Evolutionary conservation across 1,139 yeast genomes (phyloP).

Genomic region (Hemisphaericaspora xylofermentans): DNA sequence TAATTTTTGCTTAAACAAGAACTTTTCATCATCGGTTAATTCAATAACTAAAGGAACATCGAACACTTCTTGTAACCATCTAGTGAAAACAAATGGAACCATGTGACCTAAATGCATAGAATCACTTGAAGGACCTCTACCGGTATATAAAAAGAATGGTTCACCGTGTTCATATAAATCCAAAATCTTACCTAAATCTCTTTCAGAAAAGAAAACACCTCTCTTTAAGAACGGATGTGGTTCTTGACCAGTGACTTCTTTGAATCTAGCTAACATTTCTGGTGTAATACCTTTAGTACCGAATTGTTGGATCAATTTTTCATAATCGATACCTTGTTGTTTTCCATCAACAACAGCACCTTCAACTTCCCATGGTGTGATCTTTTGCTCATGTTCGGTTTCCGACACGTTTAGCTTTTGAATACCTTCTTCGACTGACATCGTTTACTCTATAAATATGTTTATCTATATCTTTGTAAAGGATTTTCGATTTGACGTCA

Average conservation of each 20-base stretch:
- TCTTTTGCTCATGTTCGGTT: constrained; percentile 59
- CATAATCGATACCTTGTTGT: constrained; percentile 86
- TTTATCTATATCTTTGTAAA: neutral
- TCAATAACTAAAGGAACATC: constrained; percentile 96
- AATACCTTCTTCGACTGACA: constrained; percentile 27
- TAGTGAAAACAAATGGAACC: constrained; percentile 93
- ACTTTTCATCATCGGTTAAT: constrained; percentile 97
- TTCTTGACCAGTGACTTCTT: constrained; percentile 77
- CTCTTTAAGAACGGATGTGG: constrained; percentile 93
- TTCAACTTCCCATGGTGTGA: constrained; percentile 99
- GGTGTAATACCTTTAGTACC: constrained; percentile 76
- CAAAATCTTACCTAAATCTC: constrained; percentile 79
- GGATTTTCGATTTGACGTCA: neutral
- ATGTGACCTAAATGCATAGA: constrained; percentile 97
- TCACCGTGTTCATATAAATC: constrained; percentile 92
- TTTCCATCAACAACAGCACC: constrained; percentile 97
- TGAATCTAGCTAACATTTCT: constrained; percentile 76
- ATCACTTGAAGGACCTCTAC: constrained; percentile 95
- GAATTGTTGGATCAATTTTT: constrained; percentile 78
- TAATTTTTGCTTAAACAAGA: constrained; percentile 86
- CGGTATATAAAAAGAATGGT: constrained; percentile 94
- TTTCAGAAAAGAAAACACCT: constrained; percentile 90
- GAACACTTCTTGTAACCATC: constrained; percentile 97
- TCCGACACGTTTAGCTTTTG: constrained; percentile 22
- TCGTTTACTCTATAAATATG: constrained; percentile 4